These are phyloP conservation scores for Stylosanthes scabra DNA, from an alignment of 331 rosid genomes.

Conservation along the genomic window DNA sequence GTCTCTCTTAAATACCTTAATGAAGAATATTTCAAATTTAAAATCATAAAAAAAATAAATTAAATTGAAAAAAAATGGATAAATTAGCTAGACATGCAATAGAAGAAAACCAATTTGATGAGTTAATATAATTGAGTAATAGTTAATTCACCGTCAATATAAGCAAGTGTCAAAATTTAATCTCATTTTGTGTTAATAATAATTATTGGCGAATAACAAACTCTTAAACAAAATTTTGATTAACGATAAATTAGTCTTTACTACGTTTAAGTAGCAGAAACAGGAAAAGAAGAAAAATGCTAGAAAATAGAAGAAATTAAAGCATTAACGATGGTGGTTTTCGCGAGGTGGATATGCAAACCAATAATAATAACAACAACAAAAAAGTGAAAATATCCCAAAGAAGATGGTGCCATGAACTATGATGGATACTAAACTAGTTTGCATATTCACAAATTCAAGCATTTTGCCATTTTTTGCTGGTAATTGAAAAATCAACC, in stretches of 20 bases:
- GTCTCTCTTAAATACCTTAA: too few species aligned
- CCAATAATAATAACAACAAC: conserved; percentile 68
- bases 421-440: conserved; percentile 58
- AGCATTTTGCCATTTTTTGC: conserved; percentile 60
- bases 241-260: too few species aligned
- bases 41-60: too few species aligned
- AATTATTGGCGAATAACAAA: too few species aligned
- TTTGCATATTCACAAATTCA: conserved; percentile 62
- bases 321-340: not conserved
- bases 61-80: too few species aligned
- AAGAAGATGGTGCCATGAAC: conserved; percentile 70
- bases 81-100: not conserved
- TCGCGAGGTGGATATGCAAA: conserved; percentile 59
- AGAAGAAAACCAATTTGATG: not conserved
- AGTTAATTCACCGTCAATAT: too few species aligned
- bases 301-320: not conserved
- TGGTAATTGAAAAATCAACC: conserved; percentile 67
- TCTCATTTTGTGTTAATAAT: too few species aligned
- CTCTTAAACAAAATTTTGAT: too few species aligned
- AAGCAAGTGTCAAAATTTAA: too few species aligned
- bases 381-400: conserved; percentile 64
- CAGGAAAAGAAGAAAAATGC: not conserved
- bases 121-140: too few species aligned
- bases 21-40: too few species aligned
- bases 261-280: not conserved